Evolutionary conservation across 208 protist genomes (phyloP).

Genomic region (Kentomonas sorsogonicus): DNA sequence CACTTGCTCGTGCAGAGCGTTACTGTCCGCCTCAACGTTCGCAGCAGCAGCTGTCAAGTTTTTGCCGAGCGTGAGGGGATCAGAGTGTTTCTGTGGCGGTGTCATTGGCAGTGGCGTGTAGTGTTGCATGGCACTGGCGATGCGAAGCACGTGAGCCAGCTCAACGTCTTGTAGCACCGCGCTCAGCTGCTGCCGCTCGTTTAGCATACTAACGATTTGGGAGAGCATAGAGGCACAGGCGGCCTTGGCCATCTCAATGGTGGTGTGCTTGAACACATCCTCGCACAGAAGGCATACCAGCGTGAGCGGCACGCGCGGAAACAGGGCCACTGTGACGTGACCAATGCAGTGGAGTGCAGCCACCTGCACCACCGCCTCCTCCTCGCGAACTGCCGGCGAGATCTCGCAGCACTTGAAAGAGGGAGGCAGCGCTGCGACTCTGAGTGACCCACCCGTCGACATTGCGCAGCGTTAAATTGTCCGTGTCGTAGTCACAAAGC

Average conservation of each 20-base stretch:
- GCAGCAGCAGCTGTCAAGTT: no score
- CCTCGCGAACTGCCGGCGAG: conserved; percentile 23
- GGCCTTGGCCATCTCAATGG: conserved; percentile 73
- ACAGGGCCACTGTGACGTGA: conserved; percentile 29
- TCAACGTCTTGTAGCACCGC: no score
- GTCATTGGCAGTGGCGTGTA: no score
- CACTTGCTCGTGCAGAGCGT: no score
- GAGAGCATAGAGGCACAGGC: conserved; percentile 58
- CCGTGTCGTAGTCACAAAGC: conserved; percentile 68
- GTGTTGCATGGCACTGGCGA: no score
- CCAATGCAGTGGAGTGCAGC: conserved; percentile 66
- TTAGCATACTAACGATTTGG: conserved; percentile 8
- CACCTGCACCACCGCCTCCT: conserved; percentile 49
- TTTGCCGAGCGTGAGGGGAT: no score
- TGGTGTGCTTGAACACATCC: conserved; percentile 69
- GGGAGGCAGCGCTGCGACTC: conserved; percentile 2
- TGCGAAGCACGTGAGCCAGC: no score
- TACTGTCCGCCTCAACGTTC: no score
- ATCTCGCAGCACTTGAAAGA: conserved; percentile 42
- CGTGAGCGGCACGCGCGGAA: conserved; percentile 49
- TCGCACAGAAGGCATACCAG: conserved; percentile 35
- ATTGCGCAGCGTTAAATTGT: conserved; percentile 61
- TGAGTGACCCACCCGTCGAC: conserved; percentile 37
- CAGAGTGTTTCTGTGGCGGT: no score
- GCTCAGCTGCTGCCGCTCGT: not conserved